These are phyloP conservation scores for Ceratonia siliqua DNA, from an alignment of 306 rosid species.

Conservation along the genomic window DNA sequence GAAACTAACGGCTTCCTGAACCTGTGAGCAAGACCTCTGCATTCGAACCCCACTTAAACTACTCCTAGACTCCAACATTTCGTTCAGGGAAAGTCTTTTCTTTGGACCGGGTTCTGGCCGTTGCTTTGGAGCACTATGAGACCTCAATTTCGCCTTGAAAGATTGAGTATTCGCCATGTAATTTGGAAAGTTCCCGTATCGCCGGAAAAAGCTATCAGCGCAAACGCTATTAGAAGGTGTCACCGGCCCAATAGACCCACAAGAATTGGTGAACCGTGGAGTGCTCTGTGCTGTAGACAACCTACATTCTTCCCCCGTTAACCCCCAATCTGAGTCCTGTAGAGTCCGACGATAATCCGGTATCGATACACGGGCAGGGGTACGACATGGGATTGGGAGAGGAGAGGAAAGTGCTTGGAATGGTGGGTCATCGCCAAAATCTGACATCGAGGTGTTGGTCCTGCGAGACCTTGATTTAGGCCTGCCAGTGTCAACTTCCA, in stretches of 20 bases:
- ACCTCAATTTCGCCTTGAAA: conserved; percentile 83
- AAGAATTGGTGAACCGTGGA: conserved; percentile 63
- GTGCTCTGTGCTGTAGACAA: conserved; percentile 90
- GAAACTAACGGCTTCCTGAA: conserved; percentile 69
- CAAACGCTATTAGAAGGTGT: conserved; percentile 68
- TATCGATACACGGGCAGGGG: conserved; percentile 48
- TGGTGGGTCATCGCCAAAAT: conserved; percentile 60
- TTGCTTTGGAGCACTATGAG: conserved; percentile 90
- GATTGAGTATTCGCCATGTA: conserved; percentile 82
- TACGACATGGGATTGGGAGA: conserved; percentile 41
- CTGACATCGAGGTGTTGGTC: conserved; percentile 64
- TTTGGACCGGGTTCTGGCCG: conserved; percentile 67
- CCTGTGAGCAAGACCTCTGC: conserved; percentile 85
- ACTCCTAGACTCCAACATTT: conserved; percentile 71
- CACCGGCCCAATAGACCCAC: conserved; percentile 38
- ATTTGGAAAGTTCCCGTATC: conserved; percentile 53
- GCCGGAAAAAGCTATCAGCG: conserved; percentile 43
- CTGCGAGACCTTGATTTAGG: conserved; percentile 74
- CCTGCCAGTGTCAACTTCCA: conserved; percentile 81
- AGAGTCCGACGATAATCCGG: conserved; percentile 48
- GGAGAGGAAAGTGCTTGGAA: conserved; percentile 58
- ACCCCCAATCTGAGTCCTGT: conserved; percentile 68
- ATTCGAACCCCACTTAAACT: conserved; percentile 78
- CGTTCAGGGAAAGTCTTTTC: conserved; percentile 68
- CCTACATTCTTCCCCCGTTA: conserved; percentile 67